Evolutionary conservation across 331 rosid species (phyloP).

Genomic region (Erythrophleum ivorense): DNA sequence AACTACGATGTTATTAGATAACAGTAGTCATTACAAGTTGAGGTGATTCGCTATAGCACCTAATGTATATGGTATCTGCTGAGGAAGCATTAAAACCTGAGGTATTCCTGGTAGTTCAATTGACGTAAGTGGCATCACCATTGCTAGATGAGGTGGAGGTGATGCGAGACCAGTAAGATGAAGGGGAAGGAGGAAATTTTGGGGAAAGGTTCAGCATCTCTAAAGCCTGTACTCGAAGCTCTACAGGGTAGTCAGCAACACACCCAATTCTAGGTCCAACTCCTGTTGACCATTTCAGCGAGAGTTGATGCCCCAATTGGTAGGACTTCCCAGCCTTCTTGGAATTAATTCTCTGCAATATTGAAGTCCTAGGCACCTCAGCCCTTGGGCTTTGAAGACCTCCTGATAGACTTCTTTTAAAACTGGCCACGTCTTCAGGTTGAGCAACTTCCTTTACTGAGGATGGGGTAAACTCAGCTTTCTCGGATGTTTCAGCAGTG

Average conservation of each 20-base stretch:
- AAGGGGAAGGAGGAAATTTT: conserved; percentile 57
- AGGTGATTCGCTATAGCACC: conserved; percentile 27
- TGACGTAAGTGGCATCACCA: conserved; percentile 38
- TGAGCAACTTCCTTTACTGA: conserved; percentile 36
- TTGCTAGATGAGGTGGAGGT: conserved; percentile 35
- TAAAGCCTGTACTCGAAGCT: conserved; percentile 78
- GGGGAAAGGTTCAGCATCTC: conserved; percentile 84
- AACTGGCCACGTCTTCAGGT: conserved; percentile 37
- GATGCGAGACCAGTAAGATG: conserved; percentile 42
- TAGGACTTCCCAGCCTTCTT: conserved; percentile 73
- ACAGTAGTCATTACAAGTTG: conserved; percentile 34
- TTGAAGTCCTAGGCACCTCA: conserved; percentile 69
- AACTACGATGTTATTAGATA: conserved; percentile 1
- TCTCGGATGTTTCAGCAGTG: conserved; percentile 33
- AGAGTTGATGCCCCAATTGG: conserved; percentile 80
- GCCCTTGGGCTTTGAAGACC: conserved; percentile 89
- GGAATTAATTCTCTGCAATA: conserved; percentile 83
- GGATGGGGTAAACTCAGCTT: conserved; percentile 48
- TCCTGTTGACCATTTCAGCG: conserved; percentile 84
- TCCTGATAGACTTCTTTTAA: conserved; percentile 77
- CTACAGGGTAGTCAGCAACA: conserved; percentile 84
- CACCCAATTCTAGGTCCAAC: conserved; percentile 97
- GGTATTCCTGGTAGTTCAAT: conserved; percentile 21
- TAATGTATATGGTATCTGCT: conserved; percentile 5
- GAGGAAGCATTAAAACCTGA: conserved; percentile 28